Base-by-base conservation (phyloP, 1,284 basidiomycete species). In the Coniferiporia weirii region DNA sequence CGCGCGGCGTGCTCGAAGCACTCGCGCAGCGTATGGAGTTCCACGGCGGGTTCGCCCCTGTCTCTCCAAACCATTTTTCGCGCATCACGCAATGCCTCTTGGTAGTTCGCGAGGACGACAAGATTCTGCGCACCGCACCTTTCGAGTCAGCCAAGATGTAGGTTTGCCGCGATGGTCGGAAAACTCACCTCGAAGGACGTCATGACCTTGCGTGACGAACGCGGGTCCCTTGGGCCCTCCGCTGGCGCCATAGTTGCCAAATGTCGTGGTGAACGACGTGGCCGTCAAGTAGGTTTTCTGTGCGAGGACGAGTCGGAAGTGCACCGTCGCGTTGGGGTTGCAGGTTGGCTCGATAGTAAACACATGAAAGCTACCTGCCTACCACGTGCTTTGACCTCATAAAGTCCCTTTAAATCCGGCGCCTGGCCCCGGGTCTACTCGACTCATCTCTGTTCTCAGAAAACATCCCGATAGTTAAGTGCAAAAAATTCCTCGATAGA, bases 41-140 rank as follows among this genome's bases (percentile, higher is more conserved):
- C 84, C 1, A 83, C 81, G 0, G 85, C 83, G 44, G 84, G 84
- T 72, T 95, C 88, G 3, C 91, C 91, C 64, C 82, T 76, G 64
- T 89, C 84, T 38, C 93, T 79, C 92, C 93, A 96, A 1, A 96
- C 83, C 67, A 93, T 85, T 68, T 81, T 85, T 47, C 82, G 76
- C 0, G 91, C 87, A 59, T 85, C 86, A 61, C 75, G 79, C 44
- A 91, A 75, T 1, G 80, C 74, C 61, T 88, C 83, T 66, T 90
- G 88, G 69, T 91, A 84, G 68, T 91, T 90, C 9, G 89, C 88
- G 50, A 91, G 79, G 15, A 83, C 87, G 52, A 91, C 87, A 8
- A 91, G 73, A 67, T 91, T 91, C 67, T 91, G 43, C 15, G 45
- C 43, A 13, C 27, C 13, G n/a, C 22, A 20, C 3, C 4, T 15